phyloP scores from a whole-genome alignment of 2,329 filamentous ascomycete genomes.

The Mollisia scopiformis region DNA sequence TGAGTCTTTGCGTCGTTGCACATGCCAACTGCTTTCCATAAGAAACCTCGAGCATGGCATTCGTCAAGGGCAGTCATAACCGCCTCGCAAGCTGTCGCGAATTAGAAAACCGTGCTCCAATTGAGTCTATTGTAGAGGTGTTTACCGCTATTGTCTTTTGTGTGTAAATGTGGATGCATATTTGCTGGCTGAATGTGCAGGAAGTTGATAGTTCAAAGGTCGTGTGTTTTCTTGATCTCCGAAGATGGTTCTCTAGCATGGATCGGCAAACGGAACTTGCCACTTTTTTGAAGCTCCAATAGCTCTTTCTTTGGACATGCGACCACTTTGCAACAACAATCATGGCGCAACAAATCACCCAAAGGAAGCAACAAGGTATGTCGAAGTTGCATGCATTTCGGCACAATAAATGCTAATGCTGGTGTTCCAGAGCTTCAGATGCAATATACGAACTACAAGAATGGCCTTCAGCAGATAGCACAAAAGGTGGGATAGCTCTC shows the following conservation, averaged over 20 bases:
- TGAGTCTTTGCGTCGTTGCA: conserved; percentile 86
- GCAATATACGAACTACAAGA: conserved; percentile 79
- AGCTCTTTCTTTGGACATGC: conserved; percentile 13
- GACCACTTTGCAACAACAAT: conserved; percentile 19
- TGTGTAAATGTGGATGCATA: conserved; percentile 98
- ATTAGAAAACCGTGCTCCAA: conserved; percentile 11
- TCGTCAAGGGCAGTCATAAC: conserved; percentile 93
- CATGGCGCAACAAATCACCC: conserved; percentile 38
- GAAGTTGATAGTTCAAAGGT: not conserved
- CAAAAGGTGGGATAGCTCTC: conserved; percentile 57
- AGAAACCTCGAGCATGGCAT: conserved; percentile 89
- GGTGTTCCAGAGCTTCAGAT: conserved; percentile 69
- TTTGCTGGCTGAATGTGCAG: conserved; percentile 33
- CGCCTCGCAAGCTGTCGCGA: conserved; percentile 79
- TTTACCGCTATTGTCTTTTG: conserved; percentile 85
- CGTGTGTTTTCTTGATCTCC: conserved; percentile 2
- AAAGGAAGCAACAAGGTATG: conserved; percentile 42
- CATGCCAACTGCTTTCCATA: conserved; percentile 88
- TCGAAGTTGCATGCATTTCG: conserved; percentile 18
- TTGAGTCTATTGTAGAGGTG: not conserved
- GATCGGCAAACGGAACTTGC: conserved; percentile 15
- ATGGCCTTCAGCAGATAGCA: conserved; percentile 84
- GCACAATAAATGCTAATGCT: conserved; percentile 6
- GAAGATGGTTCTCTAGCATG: conserved; percentile 9
- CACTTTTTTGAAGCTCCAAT: conserved; percentile 15